These are phyloP conservation scores for Starmerella sp. DNA, from an alignment of 805 yeast genomes.

Conservation along the genomic window DNA sequence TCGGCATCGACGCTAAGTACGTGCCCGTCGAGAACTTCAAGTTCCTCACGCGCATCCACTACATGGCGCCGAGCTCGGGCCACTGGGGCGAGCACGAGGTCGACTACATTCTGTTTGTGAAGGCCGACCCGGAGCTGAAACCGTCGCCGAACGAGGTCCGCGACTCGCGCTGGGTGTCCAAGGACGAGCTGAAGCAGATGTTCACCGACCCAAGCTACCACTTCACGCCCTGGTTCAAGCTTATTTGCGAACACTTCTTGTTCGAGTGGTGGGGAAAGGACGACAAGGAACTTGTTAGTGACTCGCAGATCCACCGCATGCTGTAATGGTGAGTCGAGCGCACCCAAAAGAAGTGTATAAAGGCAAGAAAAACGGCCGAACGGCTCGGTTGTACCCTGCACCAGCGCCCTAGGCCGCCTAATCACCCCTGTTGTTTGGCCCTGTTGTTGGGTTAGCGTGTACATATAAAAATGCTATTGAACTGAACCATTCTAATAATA, in stretches of 20 bases:
- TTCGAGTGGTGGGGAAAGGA: conserved; percentile 78
- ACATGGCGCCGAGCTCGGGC: conserved; percentile 66
- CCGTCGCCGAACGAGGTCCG: conserved; percentile 78
- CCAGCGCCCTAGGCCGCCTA: neutral
- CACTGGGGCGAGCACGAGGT: conserved; percentile 98
- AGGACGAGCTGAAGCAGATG: conserved; percentile 59
- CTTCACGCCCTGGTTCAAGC: conserved; percentile 97
- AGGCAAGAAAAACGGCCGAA: neutral
- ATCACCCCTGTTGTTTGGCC: neutral
- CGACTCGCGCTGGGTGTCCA: conserved; percentile 64
- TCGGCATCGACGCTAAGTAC: conserved; percentile 62
- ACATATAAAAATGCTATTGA: neutral
- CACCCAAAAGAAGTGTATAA: neutral
- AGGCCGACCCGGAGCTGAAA: conserved; percentile 37
- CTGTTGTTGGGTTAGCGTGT: neutral
- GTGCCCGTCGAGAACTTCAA: conserved; percentile 57
- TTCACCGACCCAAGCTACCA: conserved; percentile 52
- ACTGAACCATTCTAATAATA: neutral
- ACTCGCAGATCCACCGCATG: conserved; percentile 21
- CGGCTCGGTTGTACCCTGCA: neutral
- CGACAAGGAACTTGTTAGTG: conserved; percentile 8
- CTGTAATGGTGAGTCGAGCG: conserved; percentile 5
- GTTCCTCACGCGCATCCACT: conserved; percentile 87
- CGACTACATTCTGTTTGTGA: conserved; percentile 80
- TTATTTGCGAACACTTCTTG: conserved; percentile 82